Base-by-base conservation (phyloP, 345 rosid genomes). In the Gossypium sturtianum region DNA sequence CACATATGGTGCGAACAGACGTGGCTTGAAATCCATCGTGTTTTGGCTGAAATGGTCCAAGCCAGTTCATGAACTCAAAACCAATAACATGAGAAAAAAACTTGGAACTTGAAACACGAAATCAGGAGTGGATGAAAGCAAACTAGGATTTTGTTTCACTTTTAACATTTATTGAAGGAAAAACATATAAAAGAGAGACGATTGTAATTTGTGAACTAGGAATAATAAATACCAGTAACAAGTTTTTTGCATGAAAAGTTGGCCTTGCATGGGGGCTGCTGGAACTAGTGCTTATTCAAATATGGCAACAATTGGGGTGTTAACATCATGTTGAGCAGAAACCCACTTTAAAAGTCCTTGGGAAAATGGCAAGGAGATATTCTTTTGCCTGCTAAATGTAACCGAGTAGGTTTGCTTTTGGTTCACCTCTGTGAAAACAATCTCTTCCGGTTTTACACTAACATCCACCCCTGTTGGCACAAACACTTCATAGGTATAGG, bases 311-410 rank as follows among this genome's bases (percentile, higher is more conserved):
- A 73, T 68, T 1, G 84, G 82, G 43, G 71, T 82, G 45, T 75
- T 75, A 12, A 67, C 82, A 1, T 41, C 29, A 15, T 78, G 71
- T 66, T 53, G n/a, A 22, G 16, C 61, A 47, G 77, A 73, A 72
- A 76, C 43, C 86, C 84, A 83, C 12, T 8, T 73, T 44, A 83
- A 59, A 47, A 44, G 71, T 52, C 84, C 84, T 25, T 83, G 78
- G 13, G 70, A 22, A 74, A 73, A 66, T 25, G 11, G 52, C 44
- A 53, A 25, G 29, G 3, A 6, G 15, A 13, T 10, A 11, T 71
- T 66, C 22, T 49, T 20, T 44, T 25, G 54, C 0, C 12, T 41
- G 66, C 48, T 49, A 68, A 81, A 81, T 45, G 75, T 53, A 25
- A 76, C 82, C 1, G 74, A 23, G 53, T 63, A 82, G 41, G 74